phyloP scores from a whole-genome alignment of 352 stramenopile genomes.

The Pythium brachiatum region DNA sequence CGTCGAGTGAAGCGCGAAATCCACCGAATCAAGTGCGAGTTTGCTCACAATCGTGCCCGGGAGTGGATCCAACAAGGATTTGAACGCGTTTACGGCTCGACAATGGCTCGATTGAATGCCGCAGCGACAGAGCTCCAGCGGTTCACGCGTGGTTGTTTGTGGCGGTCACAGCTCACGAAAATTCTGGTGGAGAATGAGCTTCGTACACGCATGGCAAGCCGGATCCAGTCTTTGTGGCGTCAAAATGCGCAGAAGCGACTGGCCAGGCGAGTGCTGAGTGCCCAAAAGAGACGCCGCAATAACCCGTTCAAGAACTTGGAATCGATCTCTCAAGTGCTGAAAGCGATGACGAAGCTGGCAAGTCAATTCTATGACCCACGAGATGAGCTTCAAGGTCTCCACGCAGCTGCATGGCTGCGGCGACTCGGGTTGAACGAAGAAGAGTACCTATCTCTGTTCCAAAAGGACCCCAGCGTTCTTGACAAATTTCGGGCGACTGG shows the following conservation, averaged over 20 bases:
- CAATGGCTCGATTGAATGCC: conserved; percentile 35
- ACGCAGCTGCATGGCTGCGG: conserved; percentile 48
- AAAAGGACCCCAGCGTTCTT: conserved; percentile 29
- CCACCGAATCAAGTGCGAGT: conserved; percentile 27
- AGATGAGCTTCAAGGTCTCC: conserved; percentile 58
- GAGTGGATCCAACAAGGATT: conserved; percentile 32
- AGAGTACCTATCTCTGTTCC: conserved; percentile 46
- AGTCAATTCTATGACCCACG: conserved; percentile 44
- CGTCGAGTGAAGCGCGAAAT: conserved; percentile 41
- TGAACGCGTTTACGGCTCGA: conserved; percentile 22
- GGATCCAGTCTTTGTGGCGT: conserved; percentile 64
- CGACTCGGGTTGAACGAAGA: conserved; percentile 48
- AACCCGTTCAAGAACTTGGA: conserved; percentile 45
- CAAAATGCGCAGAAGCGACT: conserved; percentile 48
- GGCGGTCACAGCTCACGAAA: conserved; percentile 33
- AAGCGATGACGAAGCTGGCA: conserved; percentile 27
- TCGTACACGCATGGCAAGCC: conserved; percentile 46
- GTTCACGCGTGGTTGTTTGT: conserved; percentile 38
- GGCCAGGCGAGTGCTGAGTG: conserved; percentile 40
- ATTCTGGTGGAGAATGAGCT: conserved; percentile 38
- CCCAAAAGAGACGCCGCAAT: conserved; percentile 46
- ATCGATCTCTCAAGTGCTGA: conserved; percentile 37
- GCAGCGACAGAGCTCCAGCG: conserved; percentile 63
- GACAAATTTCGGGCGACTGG: conserved; percentile 26
- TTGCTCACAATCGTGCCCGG: conserved; percentile 22